Base-by-base conservation (phyloP, 306 rosid species). In the Cyamopsis tetragonoloba region DNA sequence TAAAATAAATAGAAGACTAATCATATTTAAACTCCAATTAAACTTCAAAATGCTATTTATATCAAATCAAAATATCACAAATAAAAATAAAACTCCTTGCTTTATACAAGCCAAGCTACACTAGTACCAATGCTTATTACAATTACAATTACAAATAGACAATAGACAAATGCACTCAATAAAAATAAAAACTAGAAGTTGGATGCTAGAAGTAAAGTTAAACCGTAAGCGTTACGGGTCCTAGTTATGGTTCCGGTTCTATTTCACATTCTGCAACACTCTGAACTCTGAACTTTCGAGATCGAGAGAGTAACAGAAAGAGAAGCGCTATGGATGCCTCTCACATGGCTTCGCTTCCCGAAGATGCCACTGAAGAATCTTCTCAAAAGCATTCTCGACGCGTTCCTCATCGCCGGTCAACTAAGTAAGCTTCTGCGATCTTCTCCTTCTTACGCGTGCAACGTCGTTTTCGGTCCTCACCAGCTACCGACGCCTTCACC, bases 351-450 rank as follows among this genome's bases (percentile, higher is more conserved):
- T 58, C 96, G 53, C 84, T 93, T 66, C 87, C 89, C 0, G 97
- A 93, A 73, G 84, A 88, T 32, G 42, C 6, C 27, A 20, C 71
- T 19, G 80, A 80, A 22, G 81, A 77, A 1, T 82, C 62, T 4
- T 63, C 48, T 3, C 84, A 62, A 51, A 73, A 42, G 3, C 80
- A 39, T 34, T 54, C 57, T 17, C 82, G 72, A 47, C 46, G 85
- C 70, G 68, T 71, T 55, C 98, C 98, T 12, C 76, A 64, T 41
- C 97, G 96, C 34, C 91, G 97, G 0, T 84, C 91, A 20, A 81
- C 82, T 38, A 84, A 78, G 96, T 93, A 77, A 82, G 82, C 70
- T 69, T 54, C 75, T 68, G 13, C 39, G 34, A 66, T 54, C 57
- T 48, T 75, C 51, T 6, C 60, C 54, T 5, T 38, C 42, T 44